Evolutionary conservation across 2,329 filamentous ascomycete species (phyloP).

Genomic region (Myriosclerotinia scirpicola): DNA sequence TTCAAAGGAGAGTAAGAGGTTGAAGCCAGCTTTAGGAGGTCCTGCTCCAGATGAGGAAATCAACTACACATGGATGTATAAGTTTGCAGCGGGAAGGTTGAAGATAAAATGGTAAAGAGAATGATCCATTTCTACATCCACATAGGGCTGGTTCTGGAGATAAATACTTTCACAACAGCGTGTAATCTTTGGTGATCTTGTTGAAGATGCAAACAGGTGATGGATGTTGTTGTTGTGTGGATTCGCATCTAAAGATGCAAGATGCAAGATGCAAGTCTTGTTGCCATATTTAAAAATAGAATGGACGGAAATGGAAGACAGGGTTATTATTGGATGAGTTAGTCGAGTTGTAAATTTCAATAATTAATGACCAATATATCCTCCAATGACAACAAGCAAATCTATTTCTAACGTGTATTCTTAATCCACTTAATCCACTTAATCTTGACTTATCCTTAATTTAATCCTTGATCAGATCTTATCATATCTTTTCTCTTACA

Average conservation of each 20-base stretch:
- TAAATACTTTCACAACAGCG: conserved; percentile 6
- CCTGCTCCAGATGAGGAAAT: conserved; percentile 19
- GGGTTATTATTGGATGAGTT: background rate
- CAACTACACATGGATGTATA: conserved; percentile 9
- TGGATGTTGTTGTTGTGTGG: too few relatives aligned
- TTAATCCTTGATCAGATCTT: conserved; percentile 7
- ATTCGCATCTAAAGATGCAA: too few relatives aligned
- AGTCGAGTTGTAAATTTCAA: background rate
- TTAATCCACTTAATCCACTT: background rate
- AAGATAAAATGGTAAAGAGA: background rate
- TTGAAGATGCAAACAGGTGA: background rate
- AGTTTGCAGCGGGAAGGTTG: background rate
- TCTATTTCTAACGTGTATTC: conserved; percentile 9
- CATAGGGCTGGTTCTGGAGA: conserved; percentile 9
- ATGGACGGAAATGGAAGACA: background rate
- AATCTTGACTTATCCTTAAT: conserved; percentile 2
- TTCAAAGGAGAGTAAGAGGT: conserved; percentile 2
- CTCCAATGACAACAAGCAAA: background rate
- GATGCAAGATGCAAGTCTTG: background rate
- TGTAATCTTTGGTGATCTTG: background rate
- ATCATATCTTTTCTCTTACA: background rate
- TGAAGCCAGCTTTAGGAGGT: conserved; percentile 10
- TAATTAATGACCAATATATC: conserved; percentile 21
- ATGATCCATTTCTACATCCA: background rate
- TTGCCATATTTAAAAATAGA: conserved; percentile 22